A percentile compares a stretch with the other conserved stretches of the same genome.
Conservation (phyloP, 2,329 filamentous ascomycete genomes). For the Stemphylium vesicarium region DNA sequence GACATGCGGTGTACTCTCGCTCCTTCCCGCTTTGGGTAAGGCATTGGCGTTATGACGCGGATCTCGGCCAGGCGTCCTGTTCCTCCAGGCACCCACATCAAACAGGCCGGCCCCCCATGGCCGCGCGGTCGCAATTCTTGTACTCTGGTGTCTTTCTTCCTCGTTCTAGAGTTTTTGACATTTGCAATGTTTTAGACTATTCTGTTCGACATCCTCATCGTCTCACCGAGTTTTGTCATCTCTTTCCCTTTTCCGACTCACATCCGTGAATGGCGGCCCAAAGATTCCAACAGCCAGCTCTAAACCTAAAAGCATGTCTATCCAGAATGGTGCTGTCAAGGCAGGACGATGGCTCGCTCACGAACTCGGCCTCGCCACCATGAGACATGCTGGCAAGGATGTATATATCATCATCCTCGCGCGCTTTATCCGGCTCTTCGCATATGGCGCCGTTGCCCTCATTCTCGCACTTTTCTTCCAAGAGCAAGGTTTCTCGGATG, state of each 20-base stretch:
- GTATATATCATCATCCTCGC: constrained; percentile 45
- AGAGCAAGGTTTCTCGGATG: constrained; percentile 44
- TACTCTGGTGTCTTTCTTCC: background rate
- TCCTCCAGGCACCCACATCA: constrained; percentile 17
- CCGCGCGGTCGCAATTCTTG: too few species aligned
- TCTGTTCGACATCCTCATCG: background rate
- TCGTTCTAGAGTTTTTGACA: background rate
- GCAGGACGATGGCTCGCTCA: constrained; percentile 29
- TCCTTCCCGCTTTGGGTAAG: constrained; percentile 10
- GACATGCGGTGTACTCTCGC: constrained; percentile 1
- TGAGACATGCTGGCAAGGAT: constrained; percentile 35
- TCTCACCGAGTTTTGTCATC: background rate
- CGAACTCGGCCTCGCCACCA: constrained; percentile 41
- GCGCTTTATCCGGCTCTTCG: constrained; percentile 47
- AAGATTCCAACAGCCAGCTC: background rate
- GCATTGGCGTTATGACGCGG: constrained; percentile 10
- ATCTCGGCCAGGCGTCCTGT: constrained; percentile 13
- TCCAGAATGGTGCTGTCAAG: constrained; percentile 7
- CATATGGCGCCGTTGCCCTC: constrained; percentile 46
- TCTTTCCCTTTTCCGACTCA: background rate
- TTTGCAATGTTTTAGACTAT: background rate
- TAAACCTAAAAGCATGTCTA: constrained; percentile 20
- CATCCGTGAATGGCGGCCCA: constrained; percentile 6
- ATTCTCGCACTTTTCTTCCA: constrained; percentile 48
- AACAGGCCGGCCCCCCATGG: background rate